A percentile compares a stretch with the other conserved stretches of the same genome.
These are phyloP conservation scores for Purshia tridentata DNA, from an alignment of 306 rosid genomes.

Conservation along the genomic window DNA sequence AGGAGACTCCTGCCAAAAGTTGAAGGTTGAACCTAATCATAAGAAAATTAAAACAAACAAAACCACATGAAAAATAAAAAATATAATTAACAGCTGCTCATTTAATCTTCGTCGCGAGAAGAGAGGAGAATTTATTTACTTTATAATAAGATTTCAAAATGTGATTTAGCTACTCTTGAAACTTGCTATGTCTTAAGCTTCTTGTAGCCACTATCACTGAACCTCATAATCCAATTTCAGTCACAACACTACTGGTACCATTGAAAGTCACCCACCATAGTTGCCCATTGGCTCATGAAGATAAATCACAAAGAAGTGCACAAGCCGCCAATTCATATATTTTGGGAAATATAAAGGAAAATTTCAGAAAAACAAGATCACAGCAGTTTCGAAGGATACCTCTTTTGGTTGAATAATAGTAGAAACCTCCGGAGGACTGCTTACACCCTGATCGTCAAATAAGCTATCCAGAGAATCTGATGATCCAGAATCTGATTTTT, in stretches of 20 bases:
- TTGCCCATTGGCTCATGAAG: background rate
- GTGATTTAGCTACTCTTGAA: background rate
- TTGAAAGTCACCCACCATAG: background rate
- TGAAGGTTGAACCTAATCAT: slow-evolving; percentile 26
- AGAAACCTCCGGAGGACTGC: slow-evolving; percentile 44
- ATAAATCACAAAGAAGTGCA: background rate
- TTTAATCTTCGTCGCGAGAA: background rate
- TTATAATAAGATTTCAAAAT: background rate
- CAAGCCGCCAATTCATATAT: background rate
- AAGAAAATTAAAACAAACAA: slow-evolving; percentile 21
- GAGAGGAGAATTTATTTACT: background rate
- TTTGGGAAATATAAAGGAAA: background rate
- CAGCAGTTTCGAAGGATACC: slow-evolving; percentile 39
- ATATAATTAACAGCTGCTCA: background rate
- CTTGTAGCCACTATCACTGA: background rate
- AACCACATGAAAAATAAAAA: slow-evolving; percentile 5
- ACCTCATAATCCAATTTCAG: background rate
- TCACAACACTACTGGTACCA: background rate
- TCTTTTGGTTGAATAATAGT: slow-evolving; percentile 49
- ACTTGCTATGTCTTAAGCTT: background rate
- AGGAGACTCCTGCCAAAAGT: slow-evolving; percentile 56
- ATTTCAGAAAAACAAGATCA: slow-evolving; percentile 7
- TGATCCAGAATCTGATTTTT: slow-evolving; percentile 53
- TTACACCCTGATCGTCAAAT: slow-evolving; percentile 63
- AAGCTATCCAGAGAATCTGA: slow-evolving; percentile 87